Evolutionary conservation across 345 rosid species (phyloP).

Genomic region (Microthlaspi erraticum): DNA sequence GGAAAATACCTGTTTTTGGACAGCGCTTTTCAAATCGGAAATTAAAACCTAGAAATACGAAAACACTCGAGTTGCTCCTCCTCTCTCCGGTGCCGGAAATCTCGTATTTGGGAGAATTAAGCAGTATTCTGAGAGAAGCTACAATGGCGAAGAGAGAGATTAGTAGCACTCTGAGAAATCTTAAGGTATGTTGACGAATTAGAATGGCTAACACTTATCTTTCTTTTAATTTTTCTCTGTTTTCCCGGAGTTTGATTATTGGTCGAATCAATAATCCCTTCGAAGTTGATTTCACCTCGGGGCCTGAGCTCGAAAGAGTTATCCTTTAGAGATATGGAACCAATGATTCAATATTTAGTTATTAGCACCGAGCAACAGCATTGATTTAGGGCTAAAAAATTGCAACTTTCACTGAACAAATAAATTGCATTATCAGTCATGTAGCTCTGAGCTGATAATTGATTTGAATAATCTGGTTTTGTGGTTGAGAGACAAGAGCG

Average conservation of each 20-base stretch:
- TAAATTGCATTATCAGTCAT: background rate
- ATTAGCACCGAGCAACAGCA: background rate
- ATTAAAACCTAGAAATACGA: slow-evolving; percentile 8
- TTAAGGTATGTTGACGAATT: slow-evolving; percentile 60
- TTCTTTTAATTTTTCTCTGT: background rate
- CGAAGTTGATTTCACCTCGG: background rate
- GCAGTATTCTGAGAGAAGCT: slow-evolving; percentile 14
- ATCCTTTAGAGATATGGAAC: slow-evolving; percentile 3
- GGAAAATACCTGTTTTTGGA: background rate
- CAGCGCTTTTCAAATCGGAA: slow-evolving; percentile 29
- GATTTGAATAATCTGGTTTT: slow-evolving; percentile 9
- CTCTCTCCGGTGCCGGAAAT: slow-evolving; percentile 23
- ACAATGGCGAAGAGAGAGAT: slow-evolving; percentile 86
- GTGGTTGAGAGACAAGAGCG: background rate
- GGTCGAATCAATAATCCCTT: background rate
- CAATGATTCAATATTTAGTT: background rate
- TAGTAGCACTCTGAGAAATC: slow-evolving; percentile 78
- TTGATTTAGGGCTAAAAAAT: slow-evolving; percentile 26
- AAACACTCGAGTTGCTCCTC: slow-evolving; percentile 8
- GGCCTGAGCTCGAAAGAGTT: background rate
- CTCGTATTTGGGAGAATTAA: slow-evolving; percentile 2
- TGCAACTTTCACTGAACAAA: background rate
- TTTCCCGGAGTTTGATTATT: background rate
- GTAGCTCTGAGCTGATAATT: background rate
- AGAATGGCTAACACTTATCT: too few relatives aligned